These are phyloP conservation scores for Chamaenerion angustifolium DNA, from an alignment of 345 rosid genomes.

Conservation along the genomic window DNA sequence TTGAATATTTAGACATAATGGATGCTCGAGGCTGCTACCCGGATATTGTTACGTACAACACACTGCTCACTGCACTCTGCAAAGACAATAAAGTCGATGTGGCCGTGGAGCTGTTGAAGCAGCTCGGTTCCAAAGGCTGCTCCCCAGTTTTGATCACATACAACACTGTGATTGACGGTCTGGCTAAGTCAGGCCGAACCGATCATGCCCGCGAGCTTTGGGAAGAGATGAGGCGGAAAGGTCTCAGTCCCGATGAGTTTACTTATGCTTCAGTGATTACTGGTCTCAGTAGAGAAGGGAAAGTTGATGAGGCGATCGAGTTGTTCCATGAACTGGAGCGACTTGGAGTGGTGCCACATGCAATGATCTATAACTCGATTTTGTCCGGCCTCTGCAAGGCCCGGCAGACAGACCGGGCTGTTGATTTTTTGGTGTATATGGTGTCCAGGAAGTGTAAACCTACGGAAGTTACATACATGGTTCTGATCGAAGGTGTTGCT, in stretches of 20 bases:
- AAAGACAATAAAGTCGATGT: slow-evolving; percentile 76
- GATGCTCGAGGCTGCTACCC: slow-evolving; percentile 81
- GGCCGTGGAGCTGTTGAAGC: slow-evolving; percentile 82
- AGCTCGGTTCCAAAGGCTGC: slow-evolving; percentile 59
- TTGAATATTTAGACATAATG: slow-evolving; percentile 74
- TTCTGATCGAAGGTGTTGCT: slow-evolving; percentile 79
- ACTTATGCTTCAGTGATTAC: slow-evolving; percentile 72
- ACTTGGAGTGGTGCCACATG: slow-evolving; percentile 52
- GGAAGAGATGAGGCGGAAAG: slow-evolving; percentile 62
- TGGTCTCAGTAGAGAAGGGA: slow-evolving; percentile 75
- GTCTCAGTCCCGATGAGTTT: slow-evolving; percentile 60
- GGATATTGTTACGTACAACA: slow-evolving; percentile 84
- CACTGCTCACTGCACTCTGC: slow-evolving; percentile 68
- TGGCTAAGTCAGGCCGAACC: slow-evolving; percentile 69
- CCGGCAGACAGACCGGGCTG: slow-evolving; percentile 58
- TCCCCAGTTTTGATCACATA: slow-evolving; percentile 69
- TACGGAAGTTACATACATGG: slow-evolving; percentile 59
- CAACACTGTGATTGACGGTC: slow-evolving; percentile 76
- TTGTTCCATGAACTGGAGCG: slow-evolving; percentile 64
- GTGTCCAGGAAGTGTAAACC: slow-evolving; percentile 67
- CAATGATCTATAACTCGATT: slow-evolving; percentile 55
- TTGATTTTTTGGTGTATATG: slow-evolving; percentile 77
- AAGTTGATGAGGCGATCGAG: slow-evolving; percentile 61
- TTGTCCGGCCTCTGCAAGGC: slow-evolving; percentile 69
- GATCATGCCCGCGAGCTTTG: slow-evolving; percentile 50